phyloP scores from a whole-genome alignment of 2,329 filamentous ascomycete genomes.

The Arthrobotrys conoides region DNA sequence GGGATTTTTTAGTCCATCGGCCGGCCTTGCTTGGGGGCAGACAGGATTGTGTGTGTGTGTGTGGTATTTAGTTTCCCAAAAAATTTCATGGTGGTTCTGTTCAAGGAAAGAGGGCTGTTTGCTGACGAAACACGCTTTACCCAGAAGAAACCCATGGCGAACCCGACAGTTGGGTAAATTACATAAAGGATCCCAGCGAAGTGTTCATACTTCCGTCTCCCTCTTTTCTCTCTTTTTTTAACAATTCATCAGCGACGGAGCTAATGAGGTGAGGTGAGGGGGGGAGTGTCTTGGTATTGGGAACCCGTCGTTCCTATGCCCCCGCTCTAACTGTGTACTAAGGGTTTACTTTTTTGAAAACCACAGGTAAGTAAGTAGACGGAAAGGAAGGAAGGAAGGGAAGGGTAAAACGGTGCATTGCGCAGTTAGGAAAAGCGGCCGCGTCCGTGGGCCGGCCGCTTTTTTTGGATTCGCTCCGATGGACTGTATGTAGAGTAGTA shows the following conservation, averaged over 20 bases:
- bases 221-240: no score
- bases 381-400: conserved; percentile 28
- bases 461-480: conserved; percentile 15
- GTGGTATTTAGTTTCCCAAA: conserved; percentile 23
- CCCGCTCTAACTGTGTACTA: conserved; percentile 10
- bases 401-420: conserved; percentile 49
- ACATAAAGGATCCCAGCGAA: conserved; percentile 50
- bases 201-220: conserved; percentile 55
- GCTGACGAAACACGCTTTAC: conserved; percentile 49
- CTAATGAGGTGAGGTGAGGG: conserved; percentile 13
- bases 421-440: conserved; percentile 41
- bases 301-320: conserved; percentile 10
- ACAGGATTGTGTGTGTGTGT: conserved; percentile 27
- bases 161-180: conserved; percentile 60
- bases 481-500: no score
- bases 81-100: conserved; percentile 10
- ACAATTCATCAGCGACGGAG: conserved; percentile 39
- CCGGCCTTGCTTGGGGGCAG: no score
- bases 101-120: conserved; percentile 51
- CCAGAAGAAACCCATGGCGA: conserved; percentile 37
- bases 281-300: conserved; percentile 43
- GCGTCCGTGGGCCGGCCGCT: conserved; percentile 44
- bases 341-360: conserved; percentile 5
- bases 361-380: no score
- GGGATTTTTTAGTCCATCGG: no score